Evolutionary conservation across 2,329 filamentous ascomycete species (phyloP).

Genomic region (Phaeoacremonium minimum): DNA sequence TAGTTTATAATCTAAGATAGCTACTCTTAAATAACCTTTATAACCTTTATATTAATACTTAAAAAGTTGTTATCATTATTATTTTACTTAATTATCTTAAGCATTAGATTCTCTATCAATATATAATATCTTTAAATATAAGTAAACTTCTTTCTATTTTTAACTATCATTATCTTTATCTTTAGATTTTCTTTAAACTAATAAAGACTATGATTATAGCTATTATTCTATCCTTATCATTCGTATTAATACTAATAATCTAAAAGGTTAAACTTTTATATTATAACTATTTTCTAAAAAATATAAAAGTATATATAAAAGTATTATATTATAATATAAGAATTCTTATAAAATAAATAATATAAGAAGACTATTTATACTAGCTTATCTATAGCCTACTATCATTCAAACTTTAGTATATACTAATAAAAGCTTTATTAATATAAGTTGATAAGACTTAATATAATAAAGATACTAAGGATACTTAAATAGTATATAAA

Average conservation of each 20-base stretch:
- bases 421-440: slow-evolving; percentile 2
- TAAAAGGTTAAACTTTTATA: slow-evolving; percentile 2
- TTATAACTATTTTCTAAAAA: background rate
- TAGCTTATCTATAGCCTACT: slow-evolving; percentile 1
- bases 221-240: background rate
- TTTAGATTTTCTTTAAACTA: background rate
- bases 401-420: slow-evolving; percentile 4
- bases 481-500: slow-evolving; percentile 1
- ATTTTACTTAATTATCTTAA: background rate
- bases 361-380: slow-evolving; percentile 1
- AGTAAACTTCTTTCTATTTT: background rate
- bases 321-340: background rate
- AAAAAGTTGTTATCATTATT: background rate
- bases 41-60: background rate
- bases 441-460: slow-evolving; percentile 2
- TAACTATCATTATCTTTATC: background rate
- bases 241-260: background rate
- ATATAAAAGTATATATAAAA: background rate
- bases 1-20: background rate
- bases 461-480: slow-evolving; percentile 2
- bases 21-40: background rate
- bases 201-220: background rate
- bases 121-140: slow-evolving; percentile 1
- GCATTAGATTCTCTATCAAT: background rate
- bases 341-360: background rate